These are phyloP conservation scores for Nephromyces sp. DNA, from an alignment of 169 alveolate species.

Conservation along the genomic window DNA sequence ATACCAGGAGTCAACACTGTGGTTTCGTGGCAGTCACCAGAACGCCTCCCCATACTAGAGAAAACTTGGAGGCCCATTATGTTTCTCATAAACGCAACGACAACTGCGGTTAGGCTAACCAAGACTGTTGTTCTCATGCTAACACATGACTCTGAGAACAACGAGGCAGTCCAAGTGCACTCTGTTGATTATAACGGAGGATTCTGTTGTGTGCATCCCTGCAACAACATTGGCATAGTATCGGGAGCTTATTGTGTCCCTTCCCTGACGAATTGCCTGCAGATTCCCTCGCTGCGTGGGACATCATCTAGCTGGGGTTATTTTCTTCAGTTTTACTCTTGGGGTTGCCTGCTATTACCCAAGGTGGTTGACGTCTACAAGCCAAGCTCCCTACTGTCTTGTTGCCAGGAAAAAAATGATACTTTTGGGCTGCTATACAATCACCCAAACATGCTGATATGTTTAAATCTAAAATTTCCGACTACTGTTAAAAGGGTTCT, in stretches of 20 bases:
- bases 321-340: conserved; percentile 43
- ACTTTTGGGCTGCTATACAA: conserved; percentile 41
- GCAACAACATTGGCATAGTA: conserved; percentile 41
- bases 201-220: conserved; percentile 47
- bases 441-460: conserved; percentile 44
- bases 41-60: conserved; percentile 50
- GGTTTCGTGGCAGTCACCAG: conserved; percentile 40
- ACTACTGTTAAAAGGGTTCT: conserved; percentile 33
- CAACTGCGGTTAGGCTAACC: conserved; percentile 43
- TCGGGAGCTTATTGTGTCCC: conserved; percentile 36
- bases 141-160: conserved; percentile 27
- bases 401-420: conserved; percentile 44
- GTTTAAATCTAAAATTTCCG: conserved; percentile 45
- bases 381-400: conserved; percentile 43
- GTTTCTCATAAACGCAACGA: conserved; percentile 31
- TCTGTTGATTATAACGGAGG: conserved; percentile 53
- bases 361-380: conserved; percentile 43
- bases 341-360: conserved; percentile 51
- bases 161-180: conserved; percentile 29
- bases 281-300: conserved; percentile 31
- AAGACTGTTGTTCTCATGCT: conserved; percentile 39
- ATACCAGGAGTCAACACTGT: conserved; percentile 40
- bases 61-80: conserved; percentile 54
- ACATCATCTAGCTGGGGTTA: conserved; percentile 54
- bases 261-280: conserved; percentile 36